Conservation (phyloP, 1,284 basidiomycete genomes). For the Papiliotrema terrestris region DNA sequence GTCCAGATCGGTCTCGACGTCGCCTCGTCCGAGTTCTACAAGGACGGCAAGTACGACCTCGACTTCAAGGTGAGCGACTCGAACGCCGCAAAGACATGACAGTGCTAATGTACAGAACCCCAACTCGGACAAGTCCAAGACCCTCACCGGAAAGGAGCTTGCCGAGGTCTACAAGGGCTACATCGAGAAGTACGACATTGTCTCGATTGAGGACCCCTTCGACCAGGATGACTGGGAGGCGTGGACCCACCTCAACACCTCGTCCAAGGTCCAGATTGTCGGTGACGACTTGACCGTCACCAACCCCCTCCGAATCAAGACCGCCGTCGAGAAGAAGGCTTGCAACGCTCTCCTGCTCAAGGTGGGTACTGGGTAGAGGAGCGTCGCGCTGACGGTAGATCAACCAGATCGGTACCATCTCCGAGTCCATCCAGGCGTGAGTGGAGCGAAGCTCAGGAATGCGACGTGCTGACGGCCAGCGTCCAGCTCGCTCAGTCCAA, state of each 20-base stretch:
- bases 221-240: conserved; percentile 99
- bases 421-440: conserved; percentile 73
- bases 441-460: conserved; percentile 3
- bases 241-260: conserved; percentile 85
- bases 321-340: conserved; percentile 98
- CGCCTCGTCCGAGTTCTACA: conserved; percentile 99
- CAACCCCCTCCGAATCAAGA: conserved; percentile 97
- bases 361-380: conserved; percentile 49
- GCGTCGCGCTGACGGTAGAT: conserved; percentile 52
- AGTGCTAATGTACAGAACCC: conserved; percentile 71
- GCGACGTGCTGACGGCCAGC: conserved; percentile 48
- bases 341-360: conserved; percentile 99
- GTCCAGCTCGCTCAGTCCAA: conserved; percentile 95
- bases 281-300: conserved; percentile 99
- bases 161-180: conserved; percentile 87
- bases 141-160: conserved; percentile 89
- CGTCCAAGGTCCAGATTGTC: conserved; percentile 66
- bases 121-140: conserved; percentile 95
- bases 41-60: conserved; percentile 99
- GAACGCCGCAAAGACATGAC: conserved; percentile 12
- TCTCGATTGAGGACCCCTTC: conserved; percentile 98
- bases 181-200: conserved; percentile 88
- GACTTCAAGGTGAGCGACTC: conserved; percentile 72
- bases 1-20: conserved; percentile 99
- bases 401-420: conserved; percentile 99